Evolutionary conservation across 2,329 filamentous ascomycete species (phyloP), one percentile per base, ranked within the genome.

Genomic region (Trichophyton mentagrophytes): DNA sequence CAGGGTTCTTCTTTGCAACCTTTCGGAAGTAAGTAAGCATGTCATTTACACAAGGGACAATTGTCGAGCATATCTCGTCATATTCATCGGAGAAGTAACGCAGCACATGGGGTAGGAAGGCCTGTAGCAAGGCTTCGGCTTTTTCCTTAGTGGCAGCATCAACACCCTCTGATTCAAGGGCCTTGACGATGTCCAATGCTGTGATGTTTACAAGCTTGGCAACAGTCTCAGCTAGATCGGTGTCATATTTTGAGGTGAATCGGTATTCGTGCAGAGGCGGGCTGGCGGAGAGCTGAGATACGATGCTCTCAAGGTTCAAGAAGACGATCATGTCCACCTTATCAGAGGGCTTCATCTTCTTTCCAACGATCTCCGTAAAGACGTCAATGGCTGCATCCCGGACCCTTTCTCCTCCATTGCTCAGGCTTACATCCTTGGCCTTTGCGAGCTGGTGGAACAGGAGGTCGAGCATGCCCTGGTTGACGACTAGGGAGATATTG

Each of bases 1-100:
- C 79, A 11, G 79, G 78, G 40, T 79, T 82, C 59, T 76, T 73
- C 68, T 82, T 85, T 64, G 86, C 82, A 42, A 90, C 79, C 73
- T 91, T 95, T 61, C 93, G 87, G 65, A 97, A 82, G 72, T 95
- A 92, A 30, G 90, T 90, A 63, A 99, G 82, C 57, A 97, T 82
- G 69, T 99, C 95, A 57, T 89, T 96, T 60, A 97, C 83, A 42
- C 89, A 92, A 22, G 91, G 89, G 64, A 99, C 95, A 62, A 97
- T 90, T 11, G 90, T 93, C 40, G 91, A 95, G 78, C 93, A 97
- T 66, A 99, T 87, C 76, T 99, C 93, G 73, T 99, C 93, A 72
- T 95, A 99, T 71, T 99, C 91, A 73, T 99, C 93, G 25, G 90
- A 88, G 76, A 99, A 96, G 78, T 96, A 96, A 44, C 92, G 88